Percentiles rank a stretch among this genome's conserved stretches.
These are phyloP conservation scores for Salix udensis DNA, from an alignment of 345 rosid genomes.

Conservation along the genomic window DNA sequence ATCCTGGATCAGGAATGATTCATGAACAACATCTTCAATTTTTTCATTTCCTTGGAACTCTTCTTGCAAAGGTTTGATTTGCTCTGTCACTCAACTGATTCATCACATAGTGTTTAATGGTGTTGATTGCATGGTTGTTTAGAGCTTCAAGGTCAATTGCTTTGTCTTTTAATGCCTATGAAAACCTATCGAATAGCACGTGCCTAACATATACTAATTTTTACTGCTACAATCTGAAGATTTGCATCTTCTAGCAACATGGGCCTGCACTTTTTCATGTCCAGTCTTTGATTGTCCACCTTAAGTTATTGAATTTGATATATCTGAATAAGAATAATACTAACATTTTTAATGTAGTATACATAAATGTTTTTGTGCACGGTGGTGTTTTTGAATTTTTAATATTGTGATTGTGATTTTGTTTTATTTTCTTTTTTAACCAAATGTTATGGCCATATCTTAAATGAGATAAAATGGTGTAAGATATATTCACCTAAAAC, in stretches of 20 bases:
- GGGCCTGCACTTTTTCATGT: not conserved
- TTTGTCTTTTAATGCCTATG: not conserved
- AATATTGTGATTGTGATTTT: not conserved
- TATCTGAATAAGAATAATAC: not conserved
- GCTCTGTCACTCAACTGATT: not conserved
- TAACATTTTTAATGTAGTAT: not conserved
- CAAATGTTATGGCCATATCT: not conserved
- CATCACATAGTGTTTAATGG: not conserved
- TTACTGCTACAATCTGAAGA: not conserved
- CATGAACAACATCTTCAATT: constrained; percentile 97
- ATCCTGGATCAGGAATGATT: constrained; percentile 96
- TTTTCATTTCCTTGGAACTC: constrained; percentile 91
- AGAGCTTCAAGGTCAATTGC: not conserved
- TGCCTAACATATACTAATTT: not conserved
- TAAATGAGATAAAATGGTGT: not conserved
- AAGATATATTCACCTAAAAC: not conserved
- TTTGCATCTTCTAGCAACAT: not conserved
- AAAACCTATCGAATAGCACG: not conserved
- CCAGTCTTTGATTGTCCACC: not conserved
- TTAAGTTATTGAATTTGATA: not conserved
- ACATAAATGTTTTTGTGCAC: not conserved
- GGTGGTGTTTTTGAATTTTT: not conserved
- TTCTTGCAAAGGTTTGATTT: constrained; percentile 73
- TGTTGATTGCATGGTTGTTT: not conserved
- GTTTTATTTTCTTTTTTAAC: not conserved